A percentile compares a stretch with the other conserved stretches of the same genome.
Evolutionary conservation across 2,329 filamentous ascomycete genomes (phyloP).

Genomic region (Botrytis medusae): DNA sequence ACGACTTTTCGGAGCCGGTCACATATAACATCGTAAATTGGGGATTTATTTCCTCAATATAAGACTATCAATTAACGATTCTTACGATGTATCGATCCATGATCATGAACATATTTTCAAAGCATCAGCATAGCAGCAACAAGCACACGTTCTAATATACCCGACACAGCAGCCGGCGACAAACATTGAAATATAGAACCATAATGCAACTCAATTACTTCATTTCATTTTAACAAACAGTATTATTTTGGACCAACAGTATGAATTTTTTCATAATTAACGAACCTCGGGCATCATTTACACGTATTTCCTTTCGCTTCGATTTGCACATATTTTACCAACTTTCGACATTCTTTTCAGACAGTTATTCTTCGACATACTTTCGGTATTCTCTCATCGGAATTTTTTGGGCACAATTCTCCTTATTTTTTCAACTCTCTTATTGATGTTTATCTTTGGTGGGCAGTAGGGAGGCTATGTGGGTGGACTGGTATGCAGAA

Average conservation of each 20-base stretch:
- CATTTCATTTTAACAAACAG: neutral
- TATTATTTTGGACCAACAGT: constrained; percentile 9
- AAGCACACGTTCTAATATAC: neutral
- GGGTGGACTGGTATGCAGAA: neutral
- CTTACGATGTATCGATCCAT: no score
- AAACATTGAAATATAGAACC: neutral
- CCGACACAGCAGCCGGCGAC: neutral
- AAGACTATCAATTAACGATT: neutral
- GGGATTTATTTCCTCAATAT: neutral
- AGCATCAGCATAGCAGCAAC: neutral
- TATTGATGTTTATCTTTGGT: neutral
- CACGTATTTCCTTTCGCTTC: neutral
- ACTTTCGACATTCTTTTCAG: neutral
- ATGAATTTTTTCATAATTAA: neutral
- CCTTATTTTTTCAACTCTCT: neutral
- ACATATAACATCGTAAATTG: neutral
- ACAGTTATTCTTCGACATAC: neutral
- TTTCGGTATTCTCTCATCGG: neutral
- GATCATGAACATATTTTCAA: neutral
- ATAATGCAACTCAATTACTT: neutral
- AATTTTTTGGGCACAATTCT: no score
- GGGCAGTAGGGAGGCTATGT: neutral
- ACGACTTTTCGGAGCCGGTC: neutral
- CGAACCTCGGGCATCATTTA: constrained; percentile 9
- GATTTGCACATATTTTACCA: constrained; percentile 1